phyloP scores from a whole-genome alignment of 176 grass and related monocot genomes.

The Oryza nivara region DNA sequence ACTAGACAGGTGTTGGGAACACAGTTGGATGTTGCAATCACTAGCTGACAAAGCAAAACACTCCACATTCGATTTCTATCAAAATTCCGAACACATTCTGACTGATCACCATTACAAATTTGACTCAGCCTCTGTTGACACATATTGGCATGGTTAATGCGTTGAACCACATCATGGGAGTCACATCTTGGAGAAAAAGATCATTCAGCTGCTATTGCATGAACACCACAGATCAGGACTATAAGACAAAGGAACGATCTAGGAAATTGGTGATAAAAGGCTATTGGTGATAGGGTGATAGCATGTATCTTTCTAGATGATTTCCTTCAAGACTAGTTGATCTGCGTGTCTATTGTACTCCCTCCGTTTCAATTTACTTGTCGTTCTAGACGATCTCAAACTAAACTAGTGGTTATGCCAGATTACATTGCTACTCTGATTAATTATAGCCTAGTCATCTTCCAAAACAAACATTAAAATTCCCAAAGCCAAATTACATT shows the following conservation, averaged over 20 bases:
- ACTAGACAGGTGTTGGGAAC: not conserved
- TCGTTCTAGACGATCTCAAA: no score
- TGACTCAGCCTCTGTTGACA: not conserved
- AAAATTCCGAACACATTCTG: constrained; percentile 2
- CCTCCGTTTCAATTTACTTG: no score
- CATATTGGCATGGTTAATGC: not conserved
- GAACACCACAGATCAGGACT: constrained; percentile 13
- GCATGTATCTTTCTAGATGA: not conserved
- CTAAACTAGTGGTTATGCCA: no score
- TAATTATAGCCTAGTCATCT: no score
- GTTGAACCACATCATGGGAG: constrained; percentile 16
- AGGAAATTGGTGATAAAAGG: constrained; percentile 5
- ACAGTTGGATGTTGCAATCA: constrained; percentile 13
- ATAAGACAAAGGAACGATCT: constrained; percentile 3
- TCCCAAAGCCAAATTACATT: no score
- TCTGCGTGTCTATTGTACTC: not conserved
- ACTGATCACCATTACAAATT: constrained; percentile 27
- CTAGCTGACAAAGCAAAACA: constrained; percentile 22
- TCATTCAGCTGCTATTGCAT: not conserved
- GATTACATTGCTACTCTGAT: no score
- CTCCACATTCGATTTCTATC: not conserved
- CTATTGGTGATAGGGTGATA: not conserved
- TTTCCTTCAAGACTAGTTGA: not conserved
- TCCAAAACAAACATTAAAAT: no score
- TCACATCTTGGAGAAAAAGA: constrained; percentile 21